Evolutionary conservation across 1,139 yeast genomes (phyloP).

Genomic region (Geotrichum europaeum): DNA sequence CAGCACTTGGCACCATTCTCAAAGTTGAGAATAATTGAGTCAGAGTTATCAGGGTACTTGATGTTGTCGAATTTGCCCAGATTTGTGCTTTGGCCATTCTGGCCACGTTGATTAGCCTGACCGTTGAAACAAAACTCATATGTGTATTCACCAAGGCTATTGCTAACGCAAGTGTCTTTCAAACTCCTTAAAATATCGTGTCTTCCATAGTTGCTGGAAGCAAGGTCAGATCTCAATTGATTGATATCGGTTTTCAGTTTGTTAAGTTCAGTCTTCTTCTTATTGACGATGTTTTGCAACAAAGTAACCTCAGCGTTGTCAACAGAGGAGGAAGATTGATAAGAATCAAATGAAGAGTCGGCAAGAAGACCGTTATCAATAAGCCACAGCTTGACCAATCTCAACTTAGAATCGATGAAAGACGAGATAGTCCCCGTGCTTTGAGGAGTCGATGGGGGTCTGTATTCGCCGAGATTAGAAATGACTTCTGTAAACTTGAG

Average conservation of each 20-base stretch:
- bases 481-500: neutral
- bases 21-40: conserved; percentile 40
- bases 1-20: conserved; percentile 79
- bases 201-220: conserved; percentile 45
- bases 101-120: conserved; percentile 50
- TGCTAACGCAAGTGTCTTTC: conserved; percentile 44
- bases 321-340: conserved; percentile 1
- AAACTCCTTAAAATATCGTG: conserved; percentile 59
- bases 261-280: conserved; percentile 24
- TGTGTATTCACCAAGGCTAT: conserved; percentile 59
- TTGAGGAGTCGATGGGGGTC: neutral
- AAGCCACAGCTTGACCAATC: conserved; percentile 21
- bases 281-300: conserved; percentile 28
- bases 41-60: conserved; percentile 20
- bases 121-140: conserved; percentile 60
- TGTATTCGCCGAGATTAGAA: neutral
- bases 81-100: conserved; percentile 40
- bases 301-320: conserved; percentile 18
- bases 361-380: conserved; percentile 28
- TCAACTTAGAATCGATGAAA: conserved; percentile 1
- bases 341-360: conserved; percentile 5
- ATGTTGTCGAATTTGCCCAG: conserved; percentile 48
- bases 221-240: conserved; percentile 23
- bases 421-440: neutral
- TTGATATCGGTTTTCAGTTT: conserved; percentile 24